Percentiles rank a stretch among this genome's conserved stretches.
Conservation (phyloP, 306 rosid genomes). For the Castanea crenata region DNA sequence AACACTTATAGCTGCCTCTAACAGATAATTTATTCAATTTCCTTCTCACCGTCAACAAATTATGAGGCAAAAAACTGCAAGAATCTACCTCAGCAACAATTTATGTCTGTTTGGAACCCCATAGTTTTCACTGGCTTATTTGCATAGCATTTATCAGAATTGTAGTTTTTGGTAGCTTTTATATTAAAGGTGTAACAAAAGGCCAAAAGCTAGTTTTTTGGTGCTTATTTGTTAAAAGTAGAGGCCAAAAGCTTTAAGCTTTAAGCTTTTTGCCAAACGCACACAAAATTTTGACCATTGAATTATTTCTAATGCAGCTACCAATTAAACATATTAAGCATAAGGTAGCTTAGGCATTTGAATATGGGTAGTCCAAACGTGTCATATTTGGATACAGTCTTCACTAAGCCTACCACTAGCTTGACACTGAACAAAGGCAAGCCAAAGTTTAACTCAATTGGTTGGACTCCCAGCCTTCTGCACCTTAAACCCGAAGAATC, state of each 20-base stretch:
- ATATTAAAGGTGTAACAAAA: too few species aligned
- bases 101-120: neutral
- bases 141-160: too few species aligned
- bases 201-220: too few species aligned
- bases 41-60: neutral
- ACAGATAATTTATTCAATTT: neutral
- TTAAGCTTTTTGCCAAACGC: too few species aligned
- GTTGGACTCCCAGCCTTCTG: constrained; percentile 77
- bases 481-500: constrained; percentile 78
- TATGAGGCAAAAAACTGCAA: neutral
- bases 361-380: neutral
- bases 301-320: neutral
- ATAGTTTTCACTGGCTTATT: too few species aligned
- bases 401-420: neutral
- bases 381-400: neutral
- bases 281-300: neutral
- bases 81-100: neutral
- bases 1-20: neutral
- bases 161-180: too few species aligned
- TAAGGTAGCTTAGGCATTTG: neutral
- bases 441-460: constrained; percentile 55
- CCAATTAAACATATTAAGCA: neutral
- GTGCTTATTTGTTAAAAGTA: too few species aligned
- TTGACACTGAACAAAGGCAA: constrained; percentile 2
- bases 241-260: too few species aligned